phyloP scores from a whole-genome alignment of 306 rosid species.

The Malus domestica region DNA sequence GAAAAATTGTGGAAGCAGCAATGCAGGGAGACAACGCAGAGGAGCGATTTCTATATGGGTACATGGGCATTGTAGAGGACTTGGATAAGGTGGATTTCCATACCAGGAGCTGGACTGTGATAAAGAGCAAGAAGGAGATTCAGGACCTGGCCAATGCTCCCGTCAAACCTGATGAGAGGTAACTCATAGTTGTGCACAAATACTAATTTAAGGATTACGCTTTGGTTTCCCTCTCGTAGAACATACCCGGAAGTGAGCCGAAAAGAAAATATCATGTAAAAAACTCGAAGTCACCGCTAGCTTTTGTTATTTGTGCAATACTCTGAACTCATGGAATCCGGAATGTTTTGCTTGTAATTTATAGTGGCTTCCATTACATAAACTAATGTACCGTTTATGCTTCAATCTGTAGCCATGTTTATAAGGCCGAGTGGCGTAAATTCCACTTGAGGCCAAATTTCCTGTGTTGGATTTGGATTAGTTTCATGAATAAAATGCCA shows the following conservation, averaged over 20 bases:
- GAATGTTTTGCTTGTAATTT: neutral
- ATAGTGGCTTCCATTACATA: neutral
- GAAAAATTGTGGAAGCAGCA: conserved; percentile 15
- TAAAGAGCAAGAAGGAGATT: conserved; percentile 88
- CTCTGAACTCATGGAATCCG: neutral
- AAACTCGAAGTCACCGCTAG: neutral
- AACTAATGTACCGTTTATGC: neutral
- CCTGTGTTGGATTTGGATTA: neutral
- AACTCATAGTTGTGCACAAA: neutral
- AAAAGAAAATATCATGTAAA: neutral
- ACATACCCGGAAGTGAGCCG: neutral
- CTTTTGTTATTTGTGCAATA: neutral
- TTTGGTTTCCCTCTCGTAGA: neutral
- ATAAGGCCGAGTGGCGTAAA: neutral
- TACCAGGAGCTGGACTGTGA: conserved; percentile 43
- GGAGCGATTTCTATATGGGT: conserved; percentile 57
- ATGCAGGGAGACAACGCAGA: conserved; percentile 30
- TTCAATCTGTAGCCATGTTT: neutral
- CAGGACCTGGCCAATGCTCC: conserved; percentile 75
- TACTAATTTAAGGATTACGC: neutral
- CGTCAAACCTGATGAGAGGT: conserved; percentile 46
- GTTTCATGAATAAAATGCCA: neutral
- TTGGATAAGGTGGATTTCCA: conserved; percentile 63
- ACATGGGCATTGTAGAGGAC: conserved; percentile 77
- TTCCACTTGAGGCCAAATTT: neutral